phyloP scores from a whole-genome alignment of 768 basidiomycete genomes.

The Coprinellus micaceus region DNA sequence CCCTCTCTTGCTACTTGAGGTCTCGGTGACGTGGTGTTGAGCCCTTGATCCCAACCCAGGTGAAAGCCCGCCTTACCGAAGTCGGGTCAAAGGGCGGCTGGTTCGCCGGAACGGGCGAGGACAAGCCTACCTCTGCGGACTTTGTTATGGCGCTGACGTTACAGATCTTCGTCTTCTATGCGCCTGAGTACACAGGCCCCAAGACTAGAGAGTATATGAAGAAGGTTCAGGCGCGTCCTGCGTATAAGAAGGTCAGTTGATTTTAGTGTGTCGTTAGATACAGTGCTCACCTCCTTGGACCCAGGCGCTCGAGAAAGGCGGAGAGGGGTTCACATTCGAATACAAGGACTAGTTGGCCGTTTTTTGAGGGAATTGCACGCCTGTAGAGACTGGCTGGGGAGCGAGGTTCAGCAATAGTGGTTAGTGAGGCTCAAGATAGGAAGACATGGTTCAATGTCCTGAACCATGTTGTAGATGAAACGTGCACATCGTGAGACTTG shows the following conservation, averaged over 20 bases:
- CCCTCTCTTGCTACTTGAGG: no score
- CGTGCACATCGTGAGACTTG: no score
- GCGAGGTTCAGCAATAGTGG: no score
- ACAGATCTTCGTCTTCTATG: constrained; percentile 12
- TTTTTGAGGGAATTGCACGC: no score
- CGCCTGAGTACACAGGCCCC: constrained; percentile 9
- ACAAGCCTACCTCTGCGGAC: constrained; percentile 29
- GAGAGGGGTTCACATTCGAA: no score
- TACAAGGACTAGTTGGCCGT: no score
- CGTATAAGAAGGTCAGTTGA: neutral
- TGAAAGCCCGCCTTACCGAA: neutral
- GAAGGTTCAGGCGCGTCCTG: constrained; percentile 11
- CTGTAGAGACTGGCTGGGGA: no score
- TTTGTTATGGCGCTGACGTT: constrained; percentile 28
- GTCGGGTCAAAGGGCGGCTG: constrained; percentile 1
- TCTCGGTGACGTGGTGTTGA: no score
- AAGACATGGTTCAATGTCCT: no score
- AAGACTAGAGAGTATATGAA: constrained; percentile 10
- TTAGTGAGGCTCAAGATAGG: no score
- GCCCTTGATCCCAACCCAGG: neutral
- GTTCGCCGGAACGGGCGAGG: constrained; percentile 23
- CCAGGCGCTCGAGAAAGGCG: neutral
- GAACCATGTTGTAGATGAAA: no score
- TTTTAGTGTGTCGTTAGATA: neutral
- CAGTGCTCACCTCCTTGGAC: neutral